Percentiles rank a stretch among this genome's conserved stretches.
Evolutionary conservation across 306 rosid genomes (phyloP).

Genomic region (Urtica urens): DNA sequence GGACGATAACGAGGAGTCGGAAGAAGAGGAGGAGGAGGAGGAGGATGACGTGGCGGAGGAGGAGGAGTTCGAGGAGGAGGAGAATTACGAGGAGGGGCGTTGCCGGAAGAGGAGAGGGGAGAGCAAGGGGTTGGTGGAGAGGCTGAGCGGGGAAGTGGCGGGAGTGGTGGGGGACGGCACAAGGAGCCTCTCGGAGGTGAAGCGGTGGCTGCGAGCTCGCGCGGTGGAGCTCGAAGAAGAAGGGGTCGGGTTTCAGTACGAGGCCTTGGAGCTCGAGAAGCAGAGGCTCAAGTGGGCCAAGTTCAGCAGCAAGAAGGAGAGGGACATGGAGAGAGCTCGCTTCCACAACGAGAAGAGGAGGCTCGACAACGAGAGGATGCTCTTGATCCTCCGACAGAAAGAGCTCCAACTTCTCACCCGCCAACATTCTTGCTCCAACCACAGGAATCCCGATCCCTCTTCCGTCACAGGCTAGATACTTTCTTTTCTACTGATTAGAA

Average conservation of each 20-base stretch:
- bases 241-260: conserved; percentile 29
- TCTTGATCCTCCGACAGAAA: conserved; percentile 44
- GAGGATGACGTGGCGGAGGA: conserved; percentile 51
- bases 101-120: conserved; percentile 28
- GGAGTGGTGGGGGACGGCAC: conserved; percentile 51
- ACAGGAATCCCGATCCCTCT: conserved; percentile 41
- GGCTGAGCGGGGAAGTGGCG: conserved; percentile 34
- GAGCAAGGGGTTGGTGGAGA: conserved; percentile 29
- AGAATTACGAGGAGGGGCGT: conserved; percentile 26
- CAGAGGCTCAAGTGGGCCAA: conserved; percentile 73
- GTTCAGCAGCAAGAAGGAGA: conserved; percentile 74
- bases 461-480: conserved; percentile 18
- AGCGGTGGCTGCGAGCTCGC: conserved; percentile 56
- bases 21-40: conserved; percentile 31
- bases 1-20: conserved; percentile 35
- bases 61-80: conserved; percentile 53
- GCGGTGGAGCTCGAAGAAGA: conserved; percentile 58
- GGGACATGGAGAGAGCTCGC: conserved; percentile 80
- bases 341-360: conserved; percentile 46
- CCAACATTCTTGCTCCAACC: conserved; percentile 35
- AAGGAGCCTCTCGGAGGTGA: conserved; percentile 58
- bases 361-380: conserved; percentile 70
- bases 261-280: conserved; percentile 65
- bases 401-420: conserved; percentile 41
- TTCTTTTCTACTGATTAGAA: no score